A percentile compares a stretch with the other conserved stretches of the same genome.
Conservation (phyloP, 805 yeast genomes). For the Candida glaebosa region DNA sequence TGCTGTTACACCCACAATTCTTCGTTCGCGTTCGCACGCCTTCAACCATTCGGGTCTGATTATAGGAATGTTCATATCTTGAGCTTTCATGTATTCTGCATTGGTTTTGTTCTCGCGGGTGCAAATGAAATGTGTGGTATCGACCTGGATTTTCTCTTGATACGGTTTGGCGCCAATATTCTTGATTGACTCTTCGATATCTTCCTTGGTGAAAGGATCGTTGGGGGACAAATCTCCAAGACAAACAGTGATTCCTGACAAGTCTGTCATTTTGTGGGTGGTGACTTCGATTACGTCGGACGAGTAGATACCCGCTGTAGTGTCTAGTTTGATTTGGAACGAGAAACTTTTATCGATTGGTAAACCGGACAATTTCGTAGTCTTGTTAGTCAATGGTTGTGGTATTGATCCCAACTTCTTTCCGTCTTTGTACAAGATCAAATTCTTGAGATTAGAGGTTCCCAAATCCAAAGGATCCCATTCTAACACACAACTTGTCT, state of each 20-base stretch:
- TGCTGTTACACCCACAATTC: constrained; percentile 90
- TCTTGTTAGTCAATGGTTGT: constrained; percentile 69
- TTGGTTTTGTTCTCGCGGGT: constrained; percentile 55
- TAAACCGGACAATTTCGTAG: constrained; percentile 87
- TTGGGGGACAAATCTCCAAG: constrained; percentile 70
- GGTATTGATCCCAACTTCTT: constrained; percentile 78
- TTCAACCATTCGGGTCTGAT: constrained; percentile 96
- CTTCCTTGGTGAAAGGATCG: constrained; percentile 43
- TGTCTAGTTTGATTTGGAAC: constrained; percentile 76
- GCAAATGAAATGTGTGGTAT: constrained; percentile 93
- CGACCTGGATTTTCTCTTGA: constrained; percentile 71
- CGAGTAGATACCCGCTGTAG: constrained; percentile 83
- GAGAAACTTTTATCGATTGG: constrained; percentile 80
- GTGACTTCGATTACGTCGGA: constrained; percentile 67
- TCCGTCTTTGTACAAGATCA: constrained; percentile 74
- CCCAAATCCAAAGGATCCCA: constrained; percentile 90
- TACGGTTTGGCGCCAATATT: constrained; percentile 81
- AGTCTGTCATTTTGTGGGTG: constrained; percentile 95
- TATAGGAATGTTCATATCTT: constrained; percentile 83
- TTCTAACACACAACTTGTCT: constrained; percentile 89
- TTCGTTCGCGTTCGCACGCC: constrained; percentile 85
- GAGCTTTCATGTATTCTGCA: constrained; percentile 74
- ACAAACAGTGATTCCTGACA: constrained; percentile 89
- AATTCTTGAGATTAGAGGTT: constrained; percentile 71
- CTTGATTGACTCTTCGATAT: constrained; percentile 57